Evolutionary conservation across 495 filamentous ascomycete species (phyloP), one percentile per base, ranked within the genome.

Genomic region (Lasiosphaeris hirsuta): DNA sequence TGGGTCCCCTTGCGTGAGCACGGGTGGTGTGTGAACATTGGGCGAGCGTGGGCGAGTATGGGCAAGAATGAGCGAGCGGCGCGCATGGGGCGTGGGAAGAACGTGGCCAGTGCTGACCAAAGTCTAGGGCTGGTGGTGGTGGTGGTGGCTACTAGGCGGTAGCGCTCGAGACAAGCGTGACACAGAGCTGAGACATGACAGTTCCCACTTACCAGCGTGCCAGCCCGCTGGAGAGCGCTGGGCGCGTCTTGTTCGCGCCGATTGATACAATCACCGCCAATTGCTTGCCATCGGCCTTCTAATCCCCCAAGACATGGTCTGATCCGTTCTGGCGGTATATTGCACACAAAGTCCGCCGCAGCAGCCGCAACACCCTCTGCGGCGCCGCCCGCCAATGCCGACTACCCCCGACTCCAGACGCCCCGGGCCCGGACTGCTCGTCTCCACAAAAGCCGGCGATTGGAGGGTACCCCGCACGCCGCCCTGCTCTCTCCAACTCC

Each of bases 111-210:
- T 51, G 49, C 46, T 49, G 13, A 23, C 43, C 4, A 9, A 17
- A 19, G 43, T 8, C 43, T 17, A 23, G 8, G 43, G 30, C 15
- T 40, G 49, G 49, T 36, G 40, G 49, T 10, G 35, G 33, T 51
- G 49, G 36, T 37, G 36, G 49, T 39, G 49, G 49, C 19, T 46
- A 46, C 35, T 36, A 30, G 15, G 17, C 17, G 36, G 49, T 17
- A 37, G 53, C 38, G 53, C 53, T 55, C 53, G 53, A 55, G 53
- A 55, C 53, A 55, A 55, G 53, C 53, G 53, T 55, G 53, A 55
- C 53, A 55, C 53, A 55, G 53, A 55, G 53, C 41, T 55, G 53
- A 55, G 53, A 55, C 53, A 47, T 45, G 43, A 45, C 43, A 45
- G 43, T 45, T 45, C 53, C 43, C 49, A 40, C 49, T 51, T 36